Evolutionary conservation across 768 basidiomycete species (phyloP), one percentile per base, ranked within the genome.

Genomic region (Boletus barrowsii): DNA sequence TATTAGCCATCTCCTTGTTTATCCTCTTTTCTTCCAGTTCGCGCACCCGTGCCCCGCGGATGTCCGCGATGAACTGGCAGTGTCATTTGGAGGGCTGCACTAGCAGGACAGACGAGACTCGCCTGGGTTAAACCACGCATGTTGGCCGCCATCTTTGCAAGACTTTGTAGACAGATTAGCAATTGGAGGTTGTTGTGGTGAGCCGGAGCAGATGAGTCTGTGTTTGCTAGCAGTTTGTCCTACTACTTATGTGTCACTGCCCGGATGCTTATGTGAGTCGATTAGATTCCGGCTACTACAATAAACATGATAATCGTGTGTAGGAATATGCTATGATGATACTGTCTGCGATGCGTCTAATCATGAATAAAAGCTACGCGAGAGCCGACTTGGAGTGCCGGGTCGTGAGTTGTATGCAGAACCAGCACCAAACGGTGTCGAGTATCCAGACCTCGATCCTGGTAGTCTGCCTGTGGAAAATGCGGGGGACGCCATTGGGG

Each of bases 1-100:
- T 99, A 65, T 99, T 98, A 1, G 97, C 97, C 97, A 99, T 98
- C 75, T 99, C 97, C 73, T 98, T 95, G 76, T 99, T 99, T 63
- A 99, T 97, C 51, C 97, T 79, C 75, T 98, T 98, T 80, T 98
- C 96, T 69, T 99, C 97, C 49, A 98, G 75, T 71, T 99, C 97
- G 51, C 96, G 84, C 20, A 98, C 95, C 54, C 96, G 79, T 47
- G 96, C 96, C 47, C 97, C 94, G 53, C 97, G 89, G 66, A 99
- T 91, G 73, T 99, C 97, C 70, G 96, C 95, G 71, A 99, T 99
- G 80, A 98, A 97, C 94, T 97, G 33, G 26, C 24, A 18, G 29
- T n/a, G 33, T 63, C 39, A 57, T 51, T 40, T 44, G 58, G 4
- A 51, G 49, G 17, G 47, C 39, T 6, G 5, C 49, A 50, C 42